Base-by-base conservation (phyloP, 2,329 filamentous ascomycete genomes). In the Apiospora saccharicola region DNA sequence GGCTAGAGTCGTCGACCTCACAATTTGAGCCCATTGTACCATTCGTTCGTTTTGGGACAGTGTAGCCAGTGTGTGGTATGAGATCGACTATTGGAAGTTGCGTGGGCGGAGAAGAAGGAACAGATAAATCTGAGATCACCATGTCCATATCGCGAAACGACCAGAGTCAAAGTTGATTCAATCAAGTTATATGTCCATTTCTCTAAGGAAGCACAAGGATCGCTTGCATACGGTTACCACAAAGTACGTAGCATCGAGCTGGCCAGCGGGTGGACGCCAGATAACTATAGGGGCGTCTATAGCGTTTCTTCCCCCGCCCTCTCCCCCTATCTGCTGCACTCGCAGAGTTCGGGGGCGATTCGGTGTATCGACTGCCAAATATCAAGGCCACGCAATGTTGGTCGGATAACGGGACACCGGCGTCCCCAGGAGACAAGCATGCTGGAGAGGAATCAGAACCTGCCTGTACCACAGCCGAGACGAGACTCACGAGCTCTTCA, bases 201-300 rank as follows among this genome's bases (percentile, higher is more conserved):
- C 57, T 13, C 8, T 41, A 37, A 64, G 37, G 34, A n/a, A 12
- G 57, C 30, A 64, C 57, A 64, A 64, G 57, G 57, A 64, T 41
- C 57, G 57, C 19, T 34, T 64, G 57, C 57, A n/a, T 64, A 41
- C 30, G 57, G 30, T n/a, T 64, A 41, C 57, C 57, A 64, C 26
- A 64, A 53, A 10, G 13, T 22, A 64, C 57, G 30, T 64, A 64
- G 30, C 14, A 22, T 34, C n/a, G 34, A 41, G 57, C 30, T n/a
- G 57, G 22, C 57, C 16, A 19, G 57, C 30, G 3, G 53, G 22
- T 41, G 30, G 19, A 37, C 3, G 30, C 13, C 30, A 4, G 19
- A n/a, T 8, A 14, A 30, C 30, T 30, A 37, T n/a, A 41, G 19
- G 19, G 57, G 19, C 34, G 30, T 41, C 34, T 41, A 22, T 37